Evolutionary conservation across 2,329 filamentous ascomycete genomes (phyloP), one percentile per base, ranked within the genome.

Genomic region (Amesomyces nigricolor): DNA sequence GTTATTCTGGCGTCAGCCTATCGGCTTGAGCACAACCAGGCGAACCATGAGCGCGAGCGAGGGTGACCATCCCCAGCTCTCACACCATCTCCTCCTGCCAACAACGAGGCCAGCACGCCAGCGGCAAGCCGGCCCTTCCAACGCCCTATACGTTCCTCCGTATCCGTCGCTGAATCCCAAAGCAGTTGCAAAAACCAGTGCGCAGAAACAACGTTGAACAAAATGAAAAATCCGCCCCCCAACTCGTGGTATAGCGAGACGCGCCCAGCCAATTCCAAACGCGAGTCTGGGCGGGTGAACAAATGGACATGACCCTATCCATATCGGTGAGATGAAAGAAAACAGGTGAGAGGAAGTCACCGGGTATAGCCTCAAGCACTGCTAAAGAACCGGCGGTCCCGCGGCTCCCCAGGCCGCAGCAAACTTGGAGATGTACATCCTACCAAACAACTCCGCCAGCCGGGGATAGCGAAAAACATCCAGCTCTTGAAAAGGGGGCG

Each of bases 291-390:
- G 32, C 39, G 17, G 26, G 42, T 40, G 38, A 54, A 54, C 49
- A 37, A 40, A 16, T 40, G 26, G 44, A 47, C 19, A 26, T 26
- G 22, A n/a, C 29, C 44, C 14, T 56, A 55, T 51, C 38, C 57
- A 55, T 56, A 54, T 50, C 47, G 19, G 51, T 26, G 6, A 45
- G 51, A 54, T 26, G 4, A 54, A 8, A 17, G 30, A 38, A 57
- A 37, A 47, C 39, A 39, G 58, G 57, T 58, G 57, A 47, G 54
- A 57, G 56, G 54, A 51, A 51, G 44, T 45, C 57, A 58, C 59
- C 60, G 57, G 59, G 58, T 63, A 61, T 62, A 58, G 43, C 59
- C 54, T 58, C 53, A 55, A 52, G 45, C 19, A 47, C 43, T 17
- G 44, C 50, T 22, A 35, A 55, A 13, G 11, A 50, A 26, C 6